These are phyloP conservation scores for Chaetomium tenue DNA, from an alignment of 495 filamentous ascomycete genomes.

Conservation along the genomic window DNA sequence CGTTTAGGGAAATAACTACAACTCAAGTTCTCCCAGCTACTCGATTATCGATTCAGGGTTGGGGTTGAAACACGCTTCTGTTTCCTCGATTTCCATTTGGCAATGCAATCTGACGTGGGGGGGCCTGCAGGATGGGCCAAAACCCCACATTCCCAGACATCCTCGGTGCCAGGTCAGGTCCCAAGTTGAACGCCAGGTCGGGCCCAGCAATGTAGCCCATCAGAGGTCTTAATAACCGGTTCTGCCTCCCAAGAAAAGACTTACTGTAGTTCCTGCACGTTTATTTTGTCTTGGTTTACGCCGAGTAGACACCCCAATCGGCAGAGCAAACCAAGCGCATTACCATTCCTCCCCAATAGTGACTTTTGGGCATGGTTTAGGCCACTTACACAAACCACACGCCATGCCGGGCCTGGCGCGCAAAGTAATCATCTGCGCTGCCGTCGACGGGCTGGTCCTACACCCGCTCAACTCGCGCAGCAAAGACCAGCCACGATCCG, in stretches of 20 bases:
- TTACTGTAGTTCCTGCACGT: not conserved
- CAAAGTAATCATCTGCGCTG: conserved; percentile 77
- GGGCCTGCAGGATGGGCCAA: conserved; percentile 8
- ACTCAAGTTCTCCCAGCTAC: not conserved
- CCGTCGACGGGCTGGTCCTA: conserved; percentile 81
- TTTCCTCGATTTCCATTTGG: not conserved
- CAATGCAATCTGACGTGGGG: not conserved
- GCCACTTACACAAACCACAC: not conserved
- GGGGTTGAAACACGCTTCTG: conserved; percentile 11
- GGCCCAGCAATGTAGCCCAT: conserved; percentile 5
- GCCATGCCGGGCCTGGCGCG: conserved; percentile 72
- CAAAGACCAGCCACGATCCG: conserved; percentile 47
- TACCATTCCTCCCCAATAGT: not conserved
- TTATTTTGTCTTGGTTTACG: not conserved
- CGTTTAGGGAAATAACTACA: not conserved
- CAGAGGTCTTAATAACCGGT: not conserved
- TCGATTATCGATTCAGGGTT: conserved; percentile 4
- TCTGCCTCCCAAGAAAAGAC: not conserved
- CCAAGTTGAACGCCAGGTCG: conserved; percentile 6
- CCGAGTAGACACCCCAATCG: not conserved
- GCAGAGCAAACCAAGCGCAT: not conserved
- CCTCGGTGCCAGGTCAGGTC: conserved; percentile 19
- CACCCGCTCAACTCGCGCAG: conserved; percentile 58
- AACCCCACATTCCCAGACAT: conserved; percentile 19
- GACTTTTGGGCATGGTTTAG: conserved; percentile 7